Conservation (phyloP, 192 early-diverging fungal genomes). For the Chytriomyces confervae region DNA sequence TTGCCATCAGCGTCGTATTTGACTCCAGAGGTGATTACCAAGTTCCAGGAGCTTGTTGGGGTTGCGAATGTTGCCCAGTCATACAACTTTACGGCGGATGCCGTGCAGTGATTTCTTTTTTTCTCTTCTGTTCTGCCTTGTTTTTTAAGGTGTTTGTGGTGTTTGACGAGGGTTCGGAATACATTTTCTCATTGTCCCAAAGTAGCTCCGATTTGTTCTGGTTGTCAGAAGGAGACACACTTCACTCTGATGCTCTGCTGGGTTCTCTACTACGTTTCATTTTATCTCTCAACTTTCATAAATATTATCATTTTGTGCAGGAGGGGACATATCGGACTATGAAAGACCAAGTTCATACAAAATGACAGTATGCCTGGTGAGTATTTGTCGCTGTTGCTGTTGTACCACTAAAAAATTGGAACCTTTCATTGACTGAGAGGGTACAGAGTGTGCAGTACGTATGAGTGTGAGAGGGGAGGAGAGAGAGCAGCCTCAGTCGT, state of each 20-base stretch:
- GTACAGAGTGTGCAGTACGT: too few relatives aligned
- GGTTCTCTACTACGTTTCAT: not conserved
- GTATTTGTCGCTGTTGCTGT: too few relatives aligned
- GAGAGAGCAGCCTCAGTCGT: too few relatives aligned
- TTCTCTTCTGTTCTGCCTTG: not conserved
- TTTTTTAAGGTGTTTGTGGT: not conserved
- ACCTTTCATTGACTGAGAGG: too few relatives aligned
- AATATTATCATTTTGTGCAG: too few relatives aligned
- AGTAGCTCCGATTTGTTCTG: not conserved
- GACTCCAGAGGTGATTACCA: slow-evolving; percentile 65
- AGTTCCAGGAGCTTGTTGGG: slow-evolving; percentile 56
- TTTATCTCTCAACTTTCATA: not conserved
- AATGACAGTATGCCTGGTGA: too few relatives aligned
- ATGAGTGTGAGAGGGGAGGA: too few relatives aligned
- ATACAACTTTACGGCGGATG: slow-evolving; percentile 41
- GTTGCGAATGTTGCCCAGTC: slow-evolving; percentile 36
- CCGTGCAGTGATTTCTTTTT: not conserved
- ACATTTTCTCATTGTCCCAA: not conserved
- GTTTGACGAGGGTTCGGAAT: not conserved
- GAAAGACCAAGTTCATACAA: too few relatives aligned
- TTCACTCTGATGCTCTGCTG: not conserved
- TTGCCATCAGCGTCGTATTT: slow-evolving; percentile 63
- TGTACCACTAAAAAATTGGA: too few relatives aligned
- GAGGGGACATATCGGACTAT: too few relatives aligned
- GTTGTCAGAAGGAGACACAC: too few relatives aligned